Evolutionary conservation across 805 yeast species (phyloP), one percentile per base, ranked within the genome.

Genomic region (Lachancea mirantina): DNA sequence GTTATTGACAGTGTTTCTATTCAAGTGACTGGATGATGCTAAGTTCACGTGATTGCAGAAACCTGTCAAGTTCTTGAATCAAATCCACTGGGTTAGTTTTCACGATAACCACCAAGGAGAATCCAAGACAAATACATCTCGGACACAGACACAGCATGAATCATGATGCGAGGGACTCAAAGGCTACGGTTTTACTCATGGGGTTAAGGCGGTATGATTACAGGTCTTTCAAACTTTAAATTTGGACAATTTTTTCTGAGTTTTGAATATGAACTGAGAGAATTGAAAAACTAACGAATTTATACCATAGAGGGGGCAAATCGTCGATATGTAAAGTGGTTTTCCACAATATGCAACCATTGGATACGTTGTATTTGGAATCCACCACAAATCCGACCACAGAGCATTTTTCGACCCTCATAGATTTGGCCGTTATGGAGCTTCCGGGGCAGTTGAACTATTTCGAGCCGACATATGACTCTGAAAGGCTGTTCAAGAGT

Each of bases 311-410:
- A 54, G 83, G 89, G 14, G 98, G 98, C 9, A 92, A 92, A 59
- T 84, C 96, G 6, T 87, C 96, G 3, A 92, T 92, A 19, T 79
- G 96, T 50, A 87, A 89, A 52, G 97, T 92, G 9, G 94, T 92
- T 2, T 92, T 92, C 59, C 95, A 89, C 57, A 83, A 84, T 52
- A 85, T 92, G 94, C 95, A 84, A 52, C 96, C 98, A 1, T 65
- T 87, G 40, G 96, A 89, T 50, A 88, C 97, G 0, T 59, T 89
- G 28, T 89, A 89, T 50, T 62, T 92, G 34, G 97, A 89, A 47
- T 76, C 88, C 32, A 89, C 98, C 0, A 73, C 94, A 2, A 82
- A 78, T 49, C 96, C 96, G 4, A 82, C 94, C 3, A 71, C 81
- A 9, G 95, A 87, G 48, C 82, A 74, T 49, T 83, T 87, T 52